phyloP scores from a whole-genome alignment of 2,329 filamentous ascomycete genomes.

The Emergomyces africanus region DNA sequence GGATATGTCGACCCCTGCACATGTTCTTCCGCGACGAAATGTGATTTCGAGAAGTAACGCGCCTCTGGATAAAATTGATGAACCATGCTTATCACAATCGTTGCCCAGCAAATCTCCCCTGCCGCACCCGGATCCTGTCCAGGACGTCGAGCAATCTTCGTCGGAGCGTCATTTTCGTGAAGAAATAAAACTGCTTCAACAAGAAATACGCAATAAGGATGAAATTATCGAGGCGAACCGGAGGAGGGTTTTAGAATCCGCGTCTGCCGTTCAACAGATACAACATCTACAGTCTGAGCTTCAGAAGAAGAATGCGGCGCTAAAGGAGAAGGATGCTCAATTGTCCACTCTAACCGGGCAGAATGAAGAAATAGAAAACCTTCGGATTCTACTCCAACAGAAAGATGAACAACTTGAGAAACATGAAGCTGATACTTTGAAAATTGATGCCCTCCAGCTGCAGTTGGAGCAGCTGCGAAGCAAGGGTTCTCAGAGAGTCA shows the following conservation, averaged over 20 bases:
- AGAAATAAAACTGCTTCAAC: constrained; percentile 21
- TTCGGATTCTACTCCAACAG: constrained; percentile 1
- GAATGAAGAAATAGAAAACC: constrained; percentile 6
- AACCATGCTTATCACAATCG: constrained; percentile 14
- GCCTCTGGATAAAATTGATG: constrained; percentile 26
- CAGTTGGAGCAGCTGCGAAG: constrained; percentile 6
- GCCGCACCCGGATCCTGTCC: constrained; percentile 4
- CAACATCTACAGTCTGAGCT: constrained; percentile 26
- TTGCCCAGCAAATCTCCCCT: not conserved
- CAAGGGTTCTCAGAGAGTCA: not conserved
- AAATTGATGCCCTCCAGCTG: constrained; percentile 11
- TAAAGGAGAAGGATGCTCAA: constrained; percentile 17
- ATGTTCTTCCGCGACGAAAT: constrained; percentile 21
- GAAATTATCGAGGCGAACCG: constrained; percentile 22
- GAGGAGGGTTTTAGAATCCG: constrained; percentile 21
- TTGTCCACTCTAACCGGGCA: not conserved
- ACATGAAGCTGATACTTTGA: constrained; percentile 12
- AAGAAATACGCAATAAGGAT: constrained; percentile 22
- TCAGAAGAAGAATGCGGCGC: constrained; percentile 18
- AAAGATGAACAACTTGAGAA: constrained; percentile 6
- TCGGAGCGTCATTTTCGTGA: constrained; percentile 16
- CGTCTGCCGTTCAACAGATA: constrained; percentile 26
- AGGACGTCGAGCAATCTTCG: constrained; percentile 13
- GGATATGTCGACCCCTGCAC: constrained; percentile 33
- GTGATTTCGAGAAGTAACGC: constrained; percentile 13